Percentiles rank a stretch among this genome's conserved stretches.
phyloP scores from a whole-genome alignment of 257 asterid species.

The Jacaranda copaia region DNA sequence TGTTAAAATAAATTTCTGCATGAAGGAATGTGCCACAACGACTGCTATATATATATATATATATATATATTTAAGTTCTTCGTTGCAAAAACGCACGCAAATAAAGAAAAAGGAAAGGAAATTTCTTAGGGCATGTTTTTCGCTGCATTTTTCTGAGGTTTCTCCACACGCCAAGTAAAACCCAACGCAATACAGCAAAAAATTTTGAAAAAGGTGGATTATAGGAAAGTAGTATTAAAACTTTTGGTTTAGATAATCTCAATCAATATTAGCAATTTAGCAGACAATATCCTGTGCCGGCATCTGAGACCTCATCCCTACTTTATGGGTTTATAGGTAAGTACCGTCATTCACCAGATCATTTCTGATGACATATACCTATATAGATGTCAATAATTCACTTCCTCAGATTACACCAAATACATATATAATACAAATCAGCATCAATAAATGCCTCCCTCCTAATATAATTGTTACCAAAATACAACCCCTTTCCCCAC shows the following conservation, averaged over 20 bases:
- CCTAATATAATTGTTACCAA: background rate
- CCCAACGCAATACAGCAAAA: background rate
- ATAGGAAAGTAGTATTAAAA: background rate
- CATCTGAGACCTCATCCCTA: background rate
- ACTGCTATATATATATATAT: no score
- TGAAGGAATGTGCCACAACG: no score
- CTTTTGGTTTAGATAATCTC: conserved; percentile 2
- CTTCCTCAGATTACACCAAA: no score
- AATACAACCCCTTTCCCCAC: background rate
- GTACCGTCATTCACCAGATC: background rate
- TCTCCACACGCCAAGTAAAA: no score
- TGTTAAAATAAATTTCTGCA: no score
- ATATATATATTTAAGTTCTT: no score
- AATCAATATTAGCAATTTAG: background rate
- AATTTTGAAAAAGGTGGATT: background rate
- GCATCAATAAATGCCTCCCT: no score
- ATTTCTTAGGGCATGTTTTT: no score
- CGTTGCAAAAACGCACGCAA: background rate
- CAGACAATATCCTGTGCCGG: background rate
- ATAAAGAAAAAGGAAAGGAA: background rate
- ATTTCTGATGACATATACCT: background rate
- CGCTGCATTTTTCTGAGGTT: no score
- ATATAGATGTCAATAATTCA: no score
- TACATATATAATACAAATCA: no score
- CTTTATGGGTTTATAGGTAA: background rate